Evolutionary conservation across 2,329 filamentous ascomycete species (phyloP), one percentile per base, ranked within the genome.

Genomic region (Leptographium procerum): DNA sequence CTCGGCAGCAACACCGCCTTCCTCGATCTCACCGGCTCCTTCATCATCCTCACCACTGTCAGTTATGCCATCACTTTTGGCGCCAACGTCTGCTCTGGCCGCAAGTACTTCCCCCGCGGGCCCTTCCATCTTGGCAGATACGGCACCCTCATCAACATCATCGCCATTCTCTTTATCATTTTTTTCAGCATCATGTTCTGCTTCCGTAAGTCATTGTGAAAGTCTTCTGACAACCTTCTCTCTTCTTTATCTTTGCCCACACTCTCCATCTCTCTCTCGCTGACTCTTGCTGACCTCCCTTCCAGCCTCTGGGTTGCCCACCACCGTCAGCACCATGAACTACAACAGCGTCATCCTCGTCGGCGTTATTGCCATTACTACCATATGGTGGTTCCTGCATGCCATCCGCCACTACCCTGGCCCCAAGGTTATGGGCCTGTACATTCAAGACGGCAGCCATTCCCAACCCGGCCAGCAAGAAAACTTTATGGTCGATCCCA

Each of bases 141-240:
- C n/a, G 81, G 81, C 1, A 76, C 70, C 47, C 60, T 69, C 2
- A 65, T 84, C 64, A 84, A 84, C 63, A 58, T 69, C 13, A 61
- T 77, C 5, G 72, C 79, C 8, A 77, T 80, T 19, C 64, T 77
- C 47, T 77, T 82, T 57, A 83, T 84, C 57, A 65, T 75, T 1
- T 69, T 81, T 24, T 84, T 83, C 63, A 73, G 80, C 57, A 70
- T 81, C n/a, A 77, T 84, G 59, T 84, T 80, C 69, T 83, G 79
- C 65, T 84, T 84, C 70, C 81, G 76, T 78, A 64, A 72, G 75
- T 71, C n/a, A n/a, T n/a, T n/a, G n/a, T n/a, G n/a, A n/a, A n/a
- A n/a, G n/a, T n/a, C n/a, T n/a, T n/a, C n/a, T n/a, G n/a, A n/a
- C n/a, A n/a, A n/a, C n/a, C n/a, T n/a, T n/a, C n/a, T n/a, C n/a